Conservation (phyloP, 2,329 filamentous ascomycete genomes). For the Ophiostoma quercus region DNA sequence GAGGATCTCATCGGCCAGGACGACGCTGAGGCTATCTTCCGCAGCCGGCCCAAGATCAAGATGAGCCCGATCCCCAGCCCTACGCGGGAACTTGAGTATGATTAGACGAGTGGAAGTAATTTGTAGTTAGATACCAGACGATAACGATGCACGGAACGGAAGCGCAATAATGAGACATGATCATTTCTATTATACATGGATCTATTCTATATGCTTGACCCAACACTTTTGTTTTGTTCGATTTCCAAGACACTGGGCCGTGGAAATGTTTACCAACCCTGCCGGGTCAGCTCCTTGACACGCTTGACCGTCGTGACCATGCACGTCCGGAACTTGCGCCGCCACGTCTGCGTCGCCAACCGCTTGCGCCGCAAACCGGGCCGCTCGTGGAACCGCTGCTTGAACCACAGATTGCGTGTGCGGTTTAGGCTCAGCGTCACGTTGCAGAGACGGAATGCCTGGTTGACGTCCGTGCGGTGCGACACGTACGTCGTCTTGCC, state of each 20-base stretch:
- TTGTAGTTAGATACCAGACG: background rate
- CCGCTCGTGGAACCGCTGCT: conserved; percentile 69
- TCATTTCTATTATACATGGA: conserved; percentile 13
- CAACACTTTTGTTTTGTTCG: background rate
- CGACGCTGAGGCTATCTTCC: conserved; percentile 80
- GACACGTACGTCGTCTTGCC: conserved; percentile 43
- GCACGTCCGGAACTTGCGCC: conserved; percentile 60
- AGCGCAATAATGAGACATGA: conserved; percentile 10
- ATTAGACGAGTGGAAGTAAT: background rate
- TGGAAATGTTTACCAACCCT: conserved; percentile 61
- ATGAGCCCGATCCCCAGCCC: conserved; percentile 62
- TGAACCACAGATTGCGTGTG: conserved; percentile 49
- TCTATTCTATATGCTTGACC: background rate
- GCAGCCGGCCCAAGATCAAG: conserved; percentile 73
- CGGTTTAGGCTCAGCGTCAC: conserved; percentile 47
- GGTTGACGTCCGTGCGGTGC: conserved; percentile 42
- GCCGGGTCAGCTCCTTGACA: conserved; percentile 64
- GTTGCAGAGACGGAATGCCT: conserved; percentile 42
- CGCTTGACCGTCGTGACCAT: conserved; percentile 61
- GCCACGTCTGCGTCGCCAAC: conserved; percentile 63
- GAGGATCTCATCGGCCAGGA: conserved; percentile 68
- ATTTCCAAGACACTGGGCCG: background rate
- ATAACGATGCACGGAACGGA: background rate
- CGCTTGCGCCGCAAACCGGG: conserved; percentile 73
- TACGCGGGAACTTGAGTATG: conserved; percentile 17